phyloP scores from a whole-genome alignment of 73 alveolate species.

The Paramecium primaurelia region DNA sequence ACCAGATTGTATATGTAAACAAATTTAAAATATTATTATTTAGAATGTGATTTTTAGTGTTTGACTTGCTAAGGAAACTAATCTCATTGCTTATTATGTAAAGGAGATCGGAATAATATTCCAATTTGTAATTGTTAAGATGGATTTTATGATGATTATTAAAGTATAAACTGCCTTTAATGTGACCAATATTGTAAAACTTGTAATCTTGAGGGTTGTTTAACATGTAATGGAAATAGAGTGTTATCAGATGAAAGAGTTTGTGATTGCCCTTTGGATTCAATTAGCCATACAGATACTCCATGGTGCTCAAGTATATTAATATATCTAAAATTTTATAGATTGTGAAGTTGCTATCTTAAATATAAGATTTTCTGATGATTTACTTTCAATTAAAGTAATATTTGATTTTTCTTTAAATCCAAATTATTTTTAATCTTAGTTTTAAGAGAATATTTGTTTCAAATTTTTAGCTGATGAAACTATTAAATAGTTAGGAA shows the following conservation, averaged over 20 bases:
- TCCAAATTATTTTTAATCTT: background rate
- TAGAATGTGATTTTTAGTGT: background rate
- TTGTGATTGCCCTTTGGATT: constrained; percentile 1
- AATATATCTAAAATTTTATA: background rate
- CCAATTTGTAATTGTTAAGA: background rate
- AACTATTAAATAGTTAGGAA: background rate
- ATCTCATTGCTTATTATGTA: background rate
- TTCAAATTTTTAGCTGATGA: background rate
- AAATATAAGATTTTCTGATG: background rate
- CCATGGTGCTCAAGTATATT: background rate
- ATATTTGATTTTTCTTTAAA: background rate
- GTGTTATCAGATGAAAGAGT: background rate
- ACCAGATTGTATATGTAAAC: background rate
- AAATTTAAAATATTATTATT: background rate
- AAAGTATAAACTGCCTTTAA: background rate
- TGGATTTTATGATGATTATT: background rate
- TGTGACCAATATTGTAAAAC: background rate
- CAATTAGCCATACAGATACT: background rate
- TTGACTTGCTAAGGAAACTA: background rate
- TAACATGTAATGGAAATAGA: background rate
- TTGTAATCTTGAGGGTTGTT: background rate
- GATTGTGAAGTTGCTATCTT: constrained; percentile 12
- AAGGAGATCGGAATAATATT: background rate
- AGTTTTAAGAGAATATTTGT: background rate
- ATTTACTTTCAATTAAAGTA: background rate